phyloP scores from a whole-genome alignment of 495 filamentous ascomycete genomes.

The Aspergillus nidulans region DNA sequence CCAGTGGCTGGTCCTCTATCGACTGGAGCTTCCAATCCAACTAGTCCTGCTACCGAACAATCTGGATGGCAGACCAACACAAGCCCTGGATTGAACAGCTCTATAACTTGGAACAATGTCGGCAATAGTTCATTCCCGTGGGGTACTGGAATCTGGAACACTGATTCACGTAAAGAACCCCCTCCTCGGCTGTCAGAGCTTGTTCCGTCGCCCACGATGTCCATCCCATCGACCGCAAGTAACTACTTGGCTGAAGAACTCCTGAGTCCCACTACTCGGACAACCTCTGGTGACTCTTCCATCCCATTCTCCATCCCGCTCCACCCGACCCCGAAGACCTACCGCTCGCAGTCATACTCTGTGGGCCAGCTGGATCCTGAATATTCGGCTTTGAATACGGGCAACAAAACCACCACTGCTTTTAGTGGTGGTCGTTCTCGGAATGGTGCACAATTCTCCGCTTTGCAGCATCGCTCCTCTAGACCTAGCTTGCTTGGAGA shows the following conservation, averaged over 20 bases:
- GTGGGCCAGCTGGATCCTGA: conserved; percentile 88
- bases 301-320: conserved; percentile 89
- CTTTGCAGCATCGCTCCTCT: conserved; percentile 75
- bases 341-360: conserved; percentile 94
- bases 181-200: conserved; percentile 70
- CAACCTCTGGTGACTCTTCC: conserved; percentile 51
- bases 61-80: conserved; percentile 58
- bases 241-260: conserved; percentile 44
- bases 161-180: conserved; percentile 67
- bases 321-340: conserved; percentile 86
- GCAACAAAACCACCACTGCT: conserved; percentile 42
- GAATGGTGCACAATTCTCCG: conserved; percentile 56
- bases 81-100: conserved; percentile 41
- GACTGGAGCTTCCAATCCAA: conserved; percentile 70
- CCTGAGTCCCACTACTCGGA: conserved; percentile 51
- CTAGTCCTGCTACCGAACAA: conserved; percentile 65
- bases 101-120: conserved; percentile 57
- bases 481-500: conserved; percentile 83
- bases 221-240: conserved; percentile 47
- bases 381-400: conserved; percentile 30
- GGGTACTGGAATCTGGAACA: conserved; percentile 74
- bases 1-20: conserved; percentile 61
- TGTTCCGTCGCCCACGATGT: conserved; percentile 70
- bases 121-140: conserved; percentile 60
- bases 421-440: conserved; percentile 39